phyloP scores from a whole-genome alignment of 805 yeast genomes.

The Pichia insulana region DNA sequence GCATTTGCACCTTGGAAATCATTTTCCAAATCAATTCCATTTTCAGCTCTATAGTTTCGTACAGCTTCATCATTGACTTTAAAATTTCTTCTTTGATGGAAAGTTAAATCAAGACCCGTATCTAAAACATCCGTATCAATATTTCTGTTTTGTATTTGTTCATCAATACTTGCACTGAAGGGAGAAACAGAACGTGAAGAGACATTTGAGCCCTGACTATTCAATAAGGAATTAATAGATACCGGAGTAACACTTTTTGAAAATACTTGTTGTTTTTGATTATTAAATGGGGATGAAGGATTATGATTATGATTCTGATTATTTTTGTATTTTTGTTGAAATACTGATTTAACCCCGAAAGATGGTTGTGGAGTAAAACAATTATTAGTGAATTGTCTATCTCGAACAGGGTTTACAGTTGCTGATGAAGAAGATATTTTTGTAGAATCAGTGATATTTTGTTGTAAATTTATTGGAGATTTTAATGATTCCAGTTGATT shows the following conservation, averaged over 20 bases:
- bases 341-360: not conserved
- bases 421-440: not conserved
- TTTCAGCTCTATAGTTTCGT: not conserved
- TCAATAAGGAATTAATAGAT: not conserved
- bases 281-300: not conserved
- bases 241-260: not conserved
- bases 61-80: not conserved
- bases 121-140: not conserved
- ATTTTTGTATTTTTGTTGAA: not conserved
- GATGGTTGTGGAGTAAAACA: not conserved
- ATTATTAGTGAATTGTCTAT: not conserved
- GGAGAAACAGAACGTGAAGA: conserved; percentile 7
- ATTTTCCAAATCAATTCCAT: not conserved
- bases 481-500: no score
- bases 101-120: not conserved
- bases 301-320: not conserved
- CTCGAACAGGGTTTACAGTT: conserved; percentile 4
- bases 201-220: not conserved
- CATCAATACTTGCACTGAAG: not conserved
- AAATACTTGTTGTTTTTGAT: not conserved
- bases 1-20: conserved; percentile 26
- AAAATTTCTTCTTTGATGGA: not conserved
- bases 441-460: not conserved
- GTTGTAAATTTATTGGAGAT: no score
- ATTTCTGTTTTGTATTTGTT: not conserved